A percentile compares a stretch with the other conserved stretches of the same genome.
These are phyloP conservation scores for Debaryomyces fabryi DNA, from an alignment of 1,139 yeast genomes.

Conservation along the genomic window DNA sequence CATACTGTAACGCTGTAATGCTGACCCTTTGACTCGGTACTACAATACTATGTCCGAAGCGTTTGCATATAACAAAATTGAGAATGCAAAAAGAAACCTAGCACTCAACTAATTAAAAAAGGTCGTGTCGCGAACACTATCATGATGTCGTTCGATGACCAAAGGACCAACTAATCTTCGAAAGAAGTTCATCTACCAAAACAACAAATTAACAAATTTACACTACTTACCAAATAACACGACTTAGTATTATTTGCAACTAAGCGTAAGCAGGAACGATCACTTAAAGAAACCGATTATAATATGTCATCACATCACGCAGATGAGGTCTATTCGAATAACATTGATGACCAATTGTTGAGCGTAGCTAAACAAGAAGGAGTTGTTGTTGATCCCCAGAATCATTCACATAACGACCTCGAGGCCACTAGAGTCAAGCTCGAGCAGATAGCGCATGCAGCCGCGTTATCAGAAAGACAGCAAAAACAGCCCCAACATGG, in stretches of 20 bases:
- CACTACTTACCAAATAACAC: conserved; percentile 31
- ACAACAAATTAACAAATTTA: conserved; percentile 19
- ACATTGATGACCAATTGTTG: conserved; percentile 50
- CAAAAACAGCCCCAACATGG: conserved; percentile 22
- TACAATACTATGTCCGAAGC: not conserved
- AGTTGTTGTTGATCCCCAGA: conserved; percentile 22
- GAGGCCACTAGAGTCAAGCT: conserved; percentile 33
- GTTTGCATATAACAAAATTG: not conserved
- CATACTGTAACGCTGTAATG: too few relatives aligned
- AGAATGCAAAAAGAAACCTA: not conserved
- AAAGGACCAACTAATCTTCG: not conserved
- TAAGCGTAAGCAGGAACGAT: conserved; percentile 1
- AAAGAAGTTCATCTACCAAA: conserved; percentile 17
- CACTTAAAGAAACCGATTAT: not conserved
- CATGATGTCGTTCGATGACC: conserved; percentile 8
- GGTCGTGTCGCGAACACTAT: conserved; percentile 5
- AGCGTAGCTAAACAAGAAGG: conserved; percentile 40
- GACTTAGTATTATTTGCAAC: conserved; percentile 17
- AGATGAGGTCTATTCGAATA: conserved; percentile 44
- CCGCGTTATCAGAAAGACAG: conserved; percentile 21
- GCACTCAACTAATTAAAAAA: too few relatives aligned
- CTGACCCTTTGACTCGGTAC: not conserved
- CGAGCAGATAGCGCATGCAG: conserved; percentile 37
- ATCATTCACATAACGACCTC: conserved; percentile 26
- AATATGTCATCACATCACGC: conserved; percentile 26